phyloP scores from a whole-genome alignment of 495 filamentous ascomycete species.

The Aspergillus ellipticus region DNA sequence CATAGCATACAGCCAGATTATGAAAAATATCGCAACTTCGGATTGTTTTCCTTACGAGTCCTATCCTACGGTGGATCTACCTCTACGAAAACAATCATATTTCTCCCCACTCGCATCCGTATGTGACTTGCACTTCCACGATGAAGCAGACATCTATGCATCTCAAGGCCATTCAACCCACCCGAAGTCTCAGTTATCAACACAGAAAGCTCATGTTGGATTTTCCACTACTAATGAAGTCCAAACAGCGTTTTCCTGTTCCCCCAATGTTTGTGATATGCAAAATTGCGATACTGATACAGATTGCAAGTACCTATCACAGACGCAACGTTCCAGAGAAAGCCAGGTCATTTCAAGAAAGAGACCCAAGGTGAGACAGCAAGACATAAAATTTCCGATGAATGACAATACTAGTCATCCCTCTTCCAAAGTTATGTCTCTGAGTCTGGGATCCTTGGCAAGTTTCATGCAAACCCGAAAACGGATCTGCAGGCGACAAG shows the following conservation, averaged over 20 bases:
- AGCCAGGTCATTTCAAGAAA: not conserved
- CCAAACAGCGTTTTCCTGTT: not conserved
- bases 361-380: not conserved
- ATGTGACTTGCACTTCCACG: not conserved
- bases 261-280: too few species aligned
- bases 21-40: not conserved
- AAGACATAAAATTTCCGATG: not conserved
- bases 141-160: not conserved
- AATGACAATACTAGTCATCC: not conserved
- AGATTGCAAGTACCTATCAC: not conserved
- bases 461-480: conserved; percentile 31
- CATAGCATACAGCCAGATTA: not conserved
- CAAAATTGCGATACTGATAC: not conserved
- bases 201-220: not conserved
- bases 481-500: not conserved
- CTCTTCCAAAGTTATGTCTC: not conserved
- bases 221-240: not conserved
- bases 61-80: too few species aligned
- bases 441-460: conserved; percentile 23
- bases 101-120: not conserved
- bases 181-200: not conserved
- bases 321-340: not conserved
- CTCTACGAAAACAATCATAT: not conserved
- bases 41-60: not conserved
- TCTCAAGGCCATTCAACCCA: not conserved